Evolutionary conservation across 148 eudicot species (phyloP).

Genomic region (Rhododendron vialii): DNA sequence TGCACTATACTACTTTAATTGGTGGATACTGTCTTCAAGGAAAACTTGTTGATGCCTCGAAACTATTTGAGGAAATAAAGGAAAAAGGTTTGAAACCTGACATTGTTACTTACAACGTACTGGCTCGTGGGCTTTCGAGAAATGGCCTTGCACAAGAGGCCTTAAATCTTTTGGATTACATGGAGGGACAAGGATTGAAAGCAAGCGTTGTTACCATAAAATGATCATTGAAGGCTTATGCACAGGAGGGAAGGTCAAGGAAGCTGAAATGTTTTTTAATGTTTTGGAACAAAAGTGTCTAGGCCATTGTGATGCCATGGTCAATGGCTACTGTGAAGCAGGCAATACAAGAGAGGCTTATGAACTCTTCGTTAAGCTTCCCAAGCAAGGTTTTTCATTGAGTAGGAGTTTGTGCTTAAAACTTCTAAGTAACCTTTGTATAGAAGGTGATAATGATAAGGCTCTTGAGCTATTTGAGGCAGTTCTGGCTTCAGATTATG

Average conservation of each 20-base stretch:
- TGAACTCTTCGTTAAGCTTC: conserved; percentile 27
- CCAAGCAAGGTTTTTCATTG: conserved; percentile 31
- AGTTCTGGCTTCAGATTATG: conserved; percentile 23
- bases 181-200: conserved; percentile 44
- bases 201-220: conserved; percentile 41
- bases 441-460: conserved; percentile 36
- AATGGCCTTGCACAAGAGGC: conserved; percentile 31
- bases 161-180: conserved; percentile 29
- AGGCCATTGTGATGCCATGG: conserved; percentile 50
- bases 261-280: conserved; percentile 50
- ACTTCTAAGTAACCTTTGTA: conserved; percentile 47
- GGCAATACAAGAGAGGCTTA: conserved; percentile 27
- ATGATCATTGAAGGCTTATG: conserved; percentile 63
- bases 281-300: conserved; percentile 33
- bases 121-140: conserved; percentile 51
- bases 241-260: conserved; percentile 43
- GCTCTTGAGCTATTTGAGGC: conserved; percentile 41
- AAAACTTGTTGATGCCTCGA: conserved; percentile 37
- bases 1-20: conserved; percentile 74
- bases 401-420: conserved; percentile 31
- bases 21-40: conserved; percentile 51
- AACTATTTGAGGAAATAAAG: conserved; percentile 38
- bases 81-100: conserved; percentile 47
- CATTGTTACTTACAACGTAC: conserved; percentile 48
- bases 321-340: conserved; percentile 57